phyloP scores from a whole-genome alignment of 2,329 filamentous ascomycete species.

The Cladophialophora bantiana region DNA sequence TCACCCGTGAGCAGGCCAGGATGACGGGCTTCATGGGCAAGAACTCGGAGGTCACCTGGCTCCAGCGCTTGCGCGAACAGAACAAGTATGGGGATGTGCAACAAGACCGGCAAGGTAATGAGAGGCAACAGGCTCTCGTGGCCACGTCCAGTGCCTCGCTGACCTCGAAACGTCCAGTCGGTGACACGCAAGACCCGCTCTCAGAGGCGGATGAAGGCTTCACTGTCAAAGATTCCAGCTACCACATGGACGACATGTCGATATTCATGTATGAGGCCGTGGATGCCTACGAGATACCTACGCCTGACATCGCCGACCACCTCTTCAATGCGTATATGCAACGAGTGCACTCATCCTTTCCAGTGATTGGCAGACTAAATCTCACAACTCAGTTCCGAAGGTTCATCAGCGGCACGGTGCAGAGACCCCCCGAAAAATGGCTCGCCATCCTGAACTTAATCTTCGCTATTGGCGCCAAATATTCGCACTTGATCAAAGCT shows the following conservation, averaged over 20 bases:
- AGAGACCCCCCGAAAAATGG: conserved; percentile 51
- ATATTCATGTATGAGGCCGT: conserved; percentile 51
- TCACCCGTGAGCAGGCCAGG: conserved; percentile 48
- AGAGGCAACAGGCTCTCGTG: conserved; percentile 21
- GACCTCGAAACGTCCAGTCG: conserved; percentile 35
- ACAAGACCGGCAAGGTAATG: conserved; percentile 20
- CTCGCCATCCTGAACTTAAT: conserved; percentile 56
- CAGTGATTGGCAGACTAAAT: conserved; percentile 52
- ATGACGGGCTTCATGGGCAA: conserved; percentile 55
- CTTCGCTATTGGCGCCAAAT: conserved; percentile 54
- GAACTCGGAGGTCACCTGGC: conserved; percentile 56
- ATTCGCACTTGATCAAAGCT: conserved; percentile 52
- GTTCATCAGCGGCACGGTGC: conserved; percentile 42
- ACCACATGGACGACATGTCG: conserved; percentile 54
- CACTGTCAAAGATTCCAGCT: conserved; percentile 43
- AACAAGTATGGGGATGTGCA: conserved; percentile 45
- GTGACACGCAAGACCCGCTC: conserved; percentile 41
- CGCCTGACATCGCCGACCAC: conserved; percentile 49
- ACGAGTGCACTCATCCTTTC: conserved; percentile 53
- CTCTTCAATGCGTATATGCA: conserved; percentile 53
- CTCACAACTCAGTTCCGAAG: conserved; percentile 51
- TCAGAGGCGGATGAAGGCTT: conserved; percentile 44
- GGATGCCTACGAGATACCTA: conserved; percentile 52
- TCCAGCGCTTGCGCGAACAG: conserved; percentile 51
- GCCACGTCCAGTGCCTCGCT: conserved; percentile 29